Evolutionary conservation across 139 green algal genomes (phyloP).

Genomic region (Chlamydomonas schloesseri): DNA sequence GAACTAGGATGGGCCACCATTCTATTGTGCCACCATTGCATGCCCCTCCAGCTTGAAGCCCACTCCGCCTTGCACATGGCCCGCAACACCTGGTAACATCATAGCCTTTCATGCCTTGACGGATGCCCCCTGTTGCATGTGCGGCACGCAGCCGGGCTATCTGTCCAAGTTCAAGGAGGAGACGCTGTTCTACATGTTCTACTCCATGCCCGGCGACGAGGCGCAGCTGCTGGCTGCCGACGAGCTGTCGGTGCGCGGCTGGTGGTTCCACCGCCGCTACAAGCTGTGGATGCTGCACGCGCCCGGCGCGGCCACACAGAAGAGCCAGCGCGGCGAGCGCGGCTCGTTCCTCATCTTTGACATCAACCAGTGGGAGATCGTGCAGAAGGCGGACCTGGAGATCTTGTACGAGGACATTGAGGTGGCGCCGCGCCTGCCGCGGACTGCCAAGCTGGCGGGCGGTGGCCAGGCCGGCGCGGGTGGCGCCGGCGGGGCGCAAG

Average conservation of each 20-base stretch:
- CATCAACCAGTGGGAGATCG: slow-evolving; percentile 84
- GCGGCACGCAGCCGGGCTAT: slow-evolving; percentile 77
- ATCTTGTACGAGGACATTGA: slow-evolving; percentile 81
- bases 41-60: no score
- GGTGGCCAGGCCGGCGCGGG: no score
- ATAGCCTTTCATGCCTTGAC: no score
- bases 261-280: slow-evolving; percentile 89
- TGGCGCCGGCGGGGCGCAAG: no score
- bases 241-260: slow-evolving; percentile 91
- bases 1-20: no score
- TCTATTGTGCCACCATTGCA: no score
- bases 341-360: slow-evolving; percentile 96
- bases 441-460: slow-evolving; percentile 33
- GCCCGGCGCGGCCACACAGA: slow-evolving; percentile 81
- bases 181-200: slow-evolving; percentile 98
- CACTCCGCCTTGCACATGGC: no score
- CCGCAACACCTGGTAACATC: no score
- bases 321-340: slow-evolving; percentile 87
- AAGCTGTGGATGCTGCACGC: slow-evolving; percentile 90
- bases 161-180: slow-evolving; percentile 97
- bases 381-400: slow-evolving; percentile 68
- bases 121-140: no score
- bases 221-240: slow-evolving; percentile 95
- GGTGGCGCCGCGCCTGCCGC: slow-evolving; percentile 63
- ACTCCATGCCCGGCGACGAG: slow-evolving; percentile 82